Evolutionary conservation across 148 eudicot species (phyloP), one percentile per base, ranked within the genome.

Genomic region (Rheum nobile): DNA sequence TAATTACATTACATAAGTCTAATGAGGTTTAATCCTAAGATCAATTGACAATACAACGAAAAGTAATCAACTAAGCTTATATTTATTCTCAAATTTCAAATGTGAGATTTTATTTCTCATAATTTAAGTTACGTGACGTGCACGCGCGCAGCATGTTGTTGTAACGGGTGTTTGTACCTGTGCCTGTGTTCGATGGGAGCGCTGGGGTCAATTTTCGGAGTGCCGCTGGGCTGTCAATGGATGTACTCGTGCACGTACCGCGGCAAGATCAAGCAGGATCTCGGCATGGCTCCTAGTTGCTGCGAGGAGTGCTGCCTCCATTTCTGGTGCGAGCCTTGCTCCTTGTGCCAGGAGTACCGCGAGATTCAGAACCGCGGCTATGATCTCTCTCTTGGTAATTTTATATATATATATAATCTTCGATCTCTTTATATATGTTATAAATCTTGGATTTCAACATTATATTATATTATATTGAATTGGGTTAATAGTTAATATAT

Each of bases 301-400:
- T 76, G 57, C 26, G 74, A 37, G 3, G 88, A 87, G 71, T 83
- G 81, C 26, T 76, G 87, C 63, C 71, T 71, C 16, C 86, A 83
- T 72, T 78, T 71, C 3, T 82, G 76, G 75, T 84, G 86, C 29
- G 83, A 59, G 72, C 4, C 79, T 39, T 84, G 87, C 39, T 81
- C 85, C 38, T 77, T 82, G 34, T 79, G 85, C 67, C 87, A 84
- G 29, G 84, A 84, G 74, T 79, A 81, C 50, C 87, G 87, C 19
- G 84, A 82, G 76, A 79, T 84, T 17, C 73, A 81, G 72, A 78
- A 75, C 67, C 84, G 77, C 52, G 87, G 87, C 69, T 63, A 63
- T 31, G 39, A 63, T 29, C 69, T 63, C 9, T 32, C 69, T 63
- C 39, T 63, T 6, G 69, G 69, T 63, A 63, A 8, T 4, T 59